These are phyloP conservation scores for Testicularia cyperi DNA, from an alignment of 1,284 basidiomycete species.

Conservation along the genomic window DNA sequence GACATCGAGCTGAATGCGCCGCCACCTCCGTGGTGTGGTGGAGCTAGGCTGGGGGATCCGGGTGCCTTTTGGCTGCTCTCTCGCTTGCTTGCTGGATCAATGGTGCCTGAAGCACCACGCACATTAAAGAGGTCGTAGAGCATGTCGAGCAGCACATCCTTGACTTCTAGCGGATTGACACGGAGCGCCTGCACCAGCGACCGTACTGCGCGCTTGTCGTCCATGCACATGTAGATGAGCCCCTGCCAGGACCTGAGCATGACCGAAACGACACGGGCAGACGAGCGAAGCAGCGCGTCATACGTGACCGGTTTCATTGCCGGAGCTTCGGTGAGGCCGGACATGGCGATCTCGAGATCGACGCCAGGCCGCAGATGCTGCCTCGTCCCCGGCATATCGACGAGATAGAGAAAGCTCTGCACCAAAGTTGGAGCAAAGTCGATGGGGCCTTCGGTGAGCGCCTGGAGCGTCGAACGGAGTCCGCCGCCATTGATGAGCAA, in stretches of 20 bases:
- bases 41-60: constrained; percentile 13
- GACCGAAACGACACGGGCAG: constrained; percentile 75
- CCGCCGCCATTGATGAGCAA: constrained; percentile 80
- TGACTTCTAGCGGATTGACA: constrained; percentile 81
- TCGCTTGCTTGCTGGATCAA: constrained; percentile 35
- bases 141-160: constrained; percentile 72
- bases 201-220: constrained; percentile 80
- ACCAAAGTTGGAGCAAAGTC: constrained; percentile 85
- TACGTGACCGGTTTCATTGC: constrained; percentile 68
- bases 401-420: constrained; percentile 77
- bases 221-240: constrained; percentile 89
- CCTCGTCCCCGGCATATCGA: constrained; percentile 82
- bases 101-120: constrained; percentile 15
- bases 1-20: no score
- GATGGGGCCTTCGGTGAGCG: constrained; percentile 80
- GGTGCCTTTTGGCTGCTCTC: constrained; percentile 19
- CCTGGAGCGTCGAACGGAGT: constrained; percentile 81
- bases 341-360: constrained; percentile 76
- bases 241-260: constrained; percentile 90
- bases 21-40: no score
- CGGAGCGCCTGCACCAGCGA: constrained; percentile 81
- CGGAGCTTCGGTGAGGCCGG: constrained; percentile 70
- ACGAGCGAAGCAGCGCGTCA: constrained; percentile 68
- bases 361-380: constrained; percentile 76
- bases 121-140: constrained; percentile 84